A percentile compares a stretch with the other conserved stretches of the same genome.
Evolutionary conservation across 1,139 yeast species (phyloP).

Genomic region (Arxiozyma bovina): DNA sequence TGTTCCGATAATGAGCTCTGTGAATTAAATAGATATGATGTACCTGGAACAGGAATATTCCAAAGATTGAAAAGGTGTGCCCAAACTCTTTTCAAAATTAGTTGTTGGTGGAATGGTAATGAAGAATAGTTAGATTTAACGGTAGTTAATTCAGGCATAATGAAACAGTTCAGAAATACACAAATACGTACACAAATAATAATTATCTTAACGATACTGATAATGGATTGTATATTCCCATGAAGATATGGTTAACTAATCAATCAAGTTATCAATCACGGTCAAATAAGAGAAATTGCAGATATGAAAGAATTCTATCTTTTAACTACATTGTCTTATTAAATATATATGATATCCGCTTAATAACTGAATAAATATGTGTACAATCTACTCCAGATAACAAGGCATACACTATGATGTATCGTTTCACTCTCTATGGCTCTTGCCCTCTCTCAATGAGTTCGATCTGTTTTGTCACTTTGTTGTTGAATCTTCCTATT

Average conservation of each 20-base stretch:
- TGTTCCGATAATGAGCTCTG: background rate
- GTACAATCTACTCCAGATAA: background rate
- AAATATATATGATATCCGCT: too few species aligned
- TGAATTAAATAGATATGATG: background rate
- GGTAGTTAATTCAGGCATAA: slow-evolving; percentile 1
- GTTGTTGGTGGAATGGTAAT: slow-evolving; percentile 53
- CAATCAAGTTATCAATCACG: too few species aligned
- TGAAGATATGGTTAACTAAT: background rate
- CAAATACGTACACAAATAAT: background rate
- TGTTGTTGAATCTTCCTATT: background rate
- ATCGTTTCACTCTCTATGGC: background rate
- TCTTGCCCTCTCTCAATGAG: too few species aligned
- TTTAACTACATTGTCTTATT: background rate
- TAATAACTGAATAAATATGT: too few species aligned
- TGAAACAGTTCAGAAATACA: background rate
- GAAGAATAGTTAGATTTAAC: slow-evolving; percentile 6
- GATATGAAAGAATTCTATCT: background rate
- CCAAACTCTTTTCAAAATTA: slow-evolving; percentile 67
- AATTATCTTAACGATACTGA: background rate
- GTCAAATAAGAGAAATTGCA: background rate
- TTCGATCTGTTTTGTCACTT: background rate
- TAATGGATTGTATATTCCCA: too few species aligned
- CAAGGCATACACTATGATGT: too few species aligned
- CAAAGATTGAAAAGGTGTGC: slow-evolving; percentile 51
- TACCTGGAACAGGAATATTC: slow-evolving; percentile 42